Base-by-base conservation (phyloP, 2,329 filamentous ascomycete genomes). In the Colletotrichum sp. region DNA sequence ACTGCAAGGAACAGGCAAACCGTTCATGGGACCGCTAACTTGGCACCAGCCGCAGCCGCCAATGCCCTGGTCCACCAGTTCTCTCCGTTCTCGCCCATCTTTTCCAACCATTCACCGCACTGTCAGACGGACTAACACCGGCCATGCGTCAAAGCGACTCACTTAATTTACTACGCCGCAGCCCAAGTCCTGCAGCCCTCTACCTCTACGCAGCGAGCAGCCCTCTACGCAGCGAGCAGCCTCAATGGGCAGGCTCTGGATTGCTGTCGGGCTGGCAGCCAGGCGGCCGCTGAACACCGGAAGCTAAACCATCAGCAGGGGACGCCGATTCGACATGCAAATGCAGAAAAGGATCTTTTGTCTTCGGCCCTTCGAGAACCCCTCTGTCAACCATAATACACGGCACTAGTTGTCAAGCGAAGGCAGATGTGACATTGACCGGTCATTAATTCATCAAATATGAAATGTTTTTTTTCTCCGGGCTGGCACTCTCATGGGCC, bases 281-380 rank as follows among this genome's bases (percentile, higher is more conserved):
- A 62, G 26, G 26, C 59, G 32, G 34, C 63, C 16, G 24, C 26
- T 36, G 63, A 65, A 13, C 6, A 28, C 36, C 13, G 60, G 22
- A 36, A 39, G 36, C 63, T n/a, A 16, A 52, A 24, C 22, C n/a
- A 10, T 28, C 55, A 30, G 2, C 39, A 66, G 64, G 64, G 64
- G 39, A 65, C 62, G 36, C 26, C 62, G 15, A 65, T 32, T 55
- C 48, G 36, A 44, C 57, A 18, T 36, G 26, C 59, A 52, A 30
- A 68, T 73, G 62, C 68, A 67, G 28, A 39, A 75, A 75, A 75
- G 12, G 73, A 75, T 75, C 73, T 75, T 75, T 73, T 73, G 70
- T 73, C 32, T 24, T 57, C 64, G 64, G 69, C 64, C 70, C 70
- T 68, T 73, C 65, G 26, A 75, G 48, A 65, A 73, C 59, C 64